These are phyloP conservation scores for Oryza australiensis DNA, from an alignment of 176 grass and related monocot genomes.

Conservation along the genomic window DNA sequence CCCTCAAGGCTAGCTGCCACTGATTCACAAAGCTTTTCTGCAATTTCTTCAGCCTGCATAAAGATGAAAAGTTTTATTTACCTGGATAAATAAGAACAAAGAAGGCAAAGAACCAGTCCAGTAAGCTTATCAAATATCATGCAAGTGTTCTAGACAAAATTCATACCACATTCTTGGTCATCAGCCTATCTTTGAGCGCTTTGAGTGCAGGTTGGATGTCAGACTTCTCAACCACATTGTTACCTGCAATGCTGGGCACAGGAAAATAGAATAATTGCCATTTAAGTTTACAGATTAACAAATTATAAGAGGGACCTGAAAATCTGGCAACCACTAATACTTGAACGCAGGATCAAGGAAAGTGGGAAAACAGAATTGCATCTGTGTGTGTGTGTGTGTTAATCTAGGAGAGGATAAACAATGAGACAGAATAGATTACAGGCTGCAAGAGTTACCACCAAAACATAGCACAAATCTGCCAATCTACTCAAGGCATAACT, in stretches of 20 bases:
- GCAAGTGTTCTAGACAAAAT: constrained; percentile 14
- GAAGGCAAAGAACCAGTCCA: not conserved
- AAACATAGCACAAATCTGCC: not conserved
- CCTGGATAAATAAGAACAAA: constrained; percentile 4
- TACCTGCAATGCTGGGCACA: constrained; percentile 55
- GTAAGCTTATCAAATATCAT: not conserved
- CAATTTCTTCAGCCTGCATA: constrained; percentile 82
- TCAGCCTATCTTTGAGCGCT: constrained; percentile 81
- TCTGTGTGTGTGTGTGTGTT: too few relatives aligned
- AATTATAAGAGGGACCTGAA: not conserved
- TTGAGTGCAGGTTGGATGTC: constrained; percentile 73
- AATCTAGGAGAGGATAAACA: not conserved
- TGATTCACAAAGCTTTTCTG: constrained; percentile 80
- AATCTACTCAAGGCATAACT: not conserved
- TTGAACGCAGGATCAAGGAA: not conserved
- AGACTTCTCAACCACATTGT: constrained; percentile 61
- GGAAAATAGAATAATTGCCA: not conserved
- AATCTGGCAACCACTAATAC: not conserved
- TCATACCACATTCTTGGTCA: constrained; percentile 95
- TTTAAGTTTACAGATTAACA: not conserved
- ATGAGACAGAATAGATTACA: not conserved
- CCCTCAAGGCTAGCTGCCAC: constrained; percentile 69
- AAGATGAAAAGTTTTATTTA: constrained; percentile 25
- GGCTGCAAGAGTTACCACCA: not conserved
- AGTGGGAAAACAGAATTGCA: too few relatives aligned